phyloP scores from a whole-genome alignment of 768 basidiomycete genomes.

The Tulasnella sp. region DNA sequence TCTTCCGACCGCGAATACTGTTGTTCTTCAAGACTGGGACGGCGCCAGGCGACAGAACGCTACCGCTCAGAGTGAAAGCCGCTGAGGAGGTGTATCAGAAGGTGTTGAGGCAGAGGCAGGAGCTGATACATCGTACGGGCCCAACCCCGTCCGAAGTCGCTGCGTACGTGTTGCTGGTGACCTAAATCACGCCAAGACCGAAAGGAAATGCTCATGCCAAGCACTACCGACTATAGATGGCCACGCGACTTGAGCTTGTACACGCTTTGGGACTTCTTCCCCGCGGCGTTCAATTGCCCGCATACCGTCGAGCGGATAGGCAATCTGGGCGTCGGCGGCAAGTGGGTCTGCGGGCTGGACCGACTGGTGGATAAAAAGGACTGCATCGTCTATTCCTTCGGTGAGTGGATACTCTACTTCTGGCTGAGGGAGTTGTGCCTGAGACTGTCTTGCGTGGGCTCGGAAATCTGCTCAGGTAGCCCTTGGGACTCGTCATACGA shows the following conservation, averaged over 20 bases:
- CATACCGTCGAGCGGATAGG: conserved; percentile 26
- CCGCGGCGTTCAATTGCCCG: conserved; percentile 31
- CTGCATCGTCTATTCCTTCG: conserved; percentile 28
- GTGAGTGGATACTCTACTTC: background rate
- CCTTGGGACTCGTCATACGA: conserved; percentile 64
- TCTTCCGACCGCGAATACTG: conserved; percentile 18
- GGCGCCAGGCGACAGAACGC: background rate
- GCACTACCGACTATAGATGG: background rate
- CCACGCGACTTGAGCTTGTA: conserved; percentile 18
- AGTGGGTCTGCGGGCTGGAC: conserved; percentile 29
- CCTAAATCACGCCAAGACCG: background rate
- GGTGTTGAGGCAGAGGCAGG: conserved; percentile 9
- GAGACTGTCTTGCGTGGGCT: conserved; percentile 28
- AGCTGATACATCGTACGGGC: conserved; percentile 21
- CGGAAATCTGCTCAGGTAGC: background rate
- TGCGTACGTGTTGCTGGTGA: conserved; percentile 15
- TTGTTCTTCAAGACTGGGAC: background rate
- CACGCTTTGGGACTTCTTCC: conserved; percentile 33
- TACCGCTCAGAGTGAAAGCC: conserved; percentile 1
- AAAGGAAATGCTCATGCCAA: background rate
- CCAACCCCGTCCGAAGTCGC: conserved; percentile 4
- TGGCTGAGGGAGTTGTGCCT: background rate
- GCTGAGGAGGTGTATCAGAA: conserved; percentile 23
- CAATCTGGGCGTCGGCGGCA: conserved; percentile 27
- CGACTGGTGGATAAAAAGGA: conserved; percentile 25